Evolutionary conservation across 768 basidiomycete genomes (phyloP), one percentile per base, ranked within the genome.

Genomic region (Macrolepiota dolichaula): DNA sequence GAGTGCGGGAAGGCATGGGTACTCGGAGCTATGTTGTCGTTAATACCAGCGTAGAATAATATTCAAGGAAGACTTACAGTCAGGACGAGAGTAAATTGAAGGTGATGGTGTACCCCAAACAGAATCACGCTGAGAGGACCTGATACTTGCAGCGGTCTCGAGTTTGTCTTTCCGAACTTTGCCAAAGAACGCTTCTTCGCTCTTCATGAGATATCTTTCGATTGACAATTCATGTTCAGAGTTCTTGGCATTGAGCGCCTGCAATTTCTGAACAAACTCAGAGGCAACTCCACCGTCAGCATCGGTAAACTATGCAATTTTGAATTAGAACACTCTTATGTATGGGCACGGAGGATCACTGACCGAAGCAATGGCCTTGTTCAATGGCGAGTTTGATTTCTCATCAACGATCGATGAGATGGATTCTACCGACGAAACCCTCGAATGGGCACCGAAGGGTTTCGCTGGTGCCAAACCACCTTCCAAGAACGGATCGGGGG

Each of bases 151-250:
- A 27, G 92, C 92, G 68, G 86, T 89, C 25, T 86, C 86, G 47
- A 96, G 78, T 78, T 92, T 95, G 66, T 96, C 93, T 73, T 87
- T 91, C 69, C 90, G 86, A 64, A 95, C 91, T 70, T 87, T 89
- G 62, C 91, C 88, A 74, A 96, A 96, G 85, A 94, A 97, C 0
- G 86, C 86, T 69, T 95, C 93, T 75, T 97, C 95, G 65, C 91
- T 94, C 78, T 96, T 96, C 64, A 86, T 79, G 65, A 97, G 76
- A 80, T 80, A 97, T 72, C 90, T 90, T 72, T 96, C 95, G 66
- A 97, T 97, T 35, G 93, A 96, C 25, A 97, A 72, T 65, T 96
- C 94, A 56, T 86, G 84, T 76, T 94, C 92, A 4, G 95, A 95
- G 71, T 96, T 97, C 59, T 93, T 91, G 0, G 94, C 79, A 47